phyloP scores from a whole-genome alignment of 106 monocot species.

The Posidonia australis region DNA sequence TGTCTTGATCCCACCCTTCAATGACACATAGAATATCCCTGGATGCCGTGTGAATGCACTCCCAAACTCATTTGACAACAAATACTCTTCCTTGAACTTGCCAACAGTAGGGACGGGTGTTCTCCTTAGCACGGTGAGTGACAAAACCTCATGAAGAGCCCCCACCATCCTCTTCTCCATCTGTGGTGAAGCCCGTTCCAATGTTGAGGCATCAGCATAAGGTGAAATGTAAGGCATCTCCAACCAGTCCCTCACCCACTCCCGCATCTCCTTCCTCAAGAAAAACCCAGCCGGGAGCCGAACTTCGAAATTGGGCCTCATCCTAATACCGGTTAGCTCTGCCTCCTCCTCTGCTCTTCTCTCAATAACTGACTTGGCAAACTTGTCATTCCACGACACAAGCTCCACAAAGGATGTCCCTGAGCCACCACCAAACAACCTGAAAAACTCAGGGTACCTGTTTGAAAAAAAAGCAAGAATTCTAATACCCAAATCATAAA shows the following conservation, averaged over 20 bases:
- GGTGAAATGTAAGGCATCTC: slow-evolving; percentile 85
- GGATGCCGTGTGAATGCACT: slow-evolving; percentile 68
- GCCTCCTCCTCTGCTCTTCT: slow-evolving; percentile 48
- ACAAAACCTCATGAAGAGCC: slow-evolving; percentile 72
- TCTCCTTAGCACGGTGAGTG: slow-evolving; percentile 48
- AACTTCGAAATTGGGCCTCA: slow-evolving; percentile 61
- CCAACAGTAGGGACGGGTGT: slow-evolving; percentile 52
- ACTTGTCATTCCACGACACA: slow-evolving; percentile 52
- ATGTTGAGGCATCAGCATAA: slow-evolving; percentile 45
- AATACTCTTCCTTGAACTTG: slow-evolving; percentile 69
- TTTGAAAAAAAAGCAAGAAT: not conserved
- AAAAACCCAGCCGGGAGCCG: slow-evolving; percentile 57
- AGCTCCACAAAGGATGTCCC: slow-evolving; percentile 42
- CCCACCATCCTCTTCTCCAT: slow-evolving; percentile 88
- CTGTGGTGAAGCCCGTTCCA: slow-evolving; percentile 47
- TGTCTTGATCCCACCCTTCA: slow-evolving; percentile 90
- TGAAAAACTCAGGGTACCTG: slow-evolving; percentile 30
- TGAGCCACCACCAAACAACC: slow-evolving; percentile 28
- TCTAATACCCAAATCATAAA: not conserved
- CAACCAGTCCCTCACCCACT: slow-evolving; percentile 89
- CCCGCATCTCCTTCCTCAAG: slow-evolving; percentile 77
- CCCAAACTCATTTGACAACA: slow-evolving; percentile 66
- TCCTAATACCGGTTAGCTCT: slow-evolving; percentile 33
- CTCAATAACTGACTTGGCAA: slow-evolving; percentile 54
- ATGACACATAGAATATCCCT: slow-evolving; percentile 80